Conservation (phyloP, 164 flowering plant genomes). For the Vitis amurensis region DNA sequence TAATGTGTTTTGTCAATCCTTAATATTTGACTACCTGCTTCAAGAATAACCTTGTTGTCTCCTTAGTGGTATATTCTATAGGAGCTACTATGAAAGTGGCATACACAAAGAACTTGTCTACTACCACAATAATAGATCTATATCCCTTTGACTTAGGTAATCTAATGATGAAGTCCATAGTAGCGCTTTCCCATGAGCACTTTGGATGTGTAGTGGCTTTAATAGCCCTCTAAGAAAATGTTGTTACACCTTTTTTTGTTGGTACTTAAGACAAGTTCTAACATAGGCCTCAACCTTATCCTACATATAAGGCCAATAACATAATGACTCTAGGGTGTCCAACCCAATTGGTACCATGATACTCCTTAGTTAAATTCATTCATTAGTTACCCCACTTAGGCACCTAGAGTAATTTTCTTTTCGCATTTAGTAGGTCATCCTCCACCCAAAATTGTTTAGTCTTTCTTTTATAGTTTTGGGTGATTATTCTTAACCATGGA, state of each 20-base stretch:
- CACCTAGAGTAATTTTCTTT: constrained; percentile 1
- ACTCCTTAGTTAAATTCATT: neutral
- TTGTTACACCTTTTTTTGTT: constrained; percentile 12
- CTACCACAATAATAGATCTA: neutral
- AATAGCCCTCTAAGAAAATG: too few relatives aligned
- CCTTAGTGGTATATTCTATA: neutral
- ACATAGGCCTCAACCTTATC: constrained; percentile 8
- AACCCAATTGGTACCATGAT: constrained; percentile 6
- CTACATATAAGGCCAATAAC: constrained; percentile 9
- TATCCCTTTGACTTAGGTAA: too few relatives aligned
- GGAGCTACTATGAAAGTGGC: neutral
- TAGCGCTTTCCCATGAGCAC: too few relatives aligned
- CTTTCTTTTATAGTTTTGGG: neutral
- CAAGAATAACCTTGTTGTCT: neutral
- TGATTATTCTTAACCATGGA: too few relatives aligned
- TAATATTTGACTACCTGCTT: constrained; percentile 8
- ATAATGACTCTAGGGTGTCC: constrained; percentile 10
- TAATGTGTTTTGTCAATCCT: neutral
- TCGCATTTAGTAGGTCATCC: neutral
- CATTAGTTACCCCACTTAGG: neutral
- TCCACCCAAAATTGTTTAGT: neutral
- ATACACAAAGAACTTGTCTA: constrained; percentile 12
- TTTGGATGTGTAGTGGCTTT: too few relatives aligned
- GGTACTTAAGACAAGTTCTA: constrained; percentile 13
- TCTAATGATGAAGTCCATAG: too few relatives aligned